Evolutionary conservation across 306 rosid genomes (phyloP), one percentile per base, ranked within the genome.

Genomic region (Lathyrus oleraceus): DNA sequence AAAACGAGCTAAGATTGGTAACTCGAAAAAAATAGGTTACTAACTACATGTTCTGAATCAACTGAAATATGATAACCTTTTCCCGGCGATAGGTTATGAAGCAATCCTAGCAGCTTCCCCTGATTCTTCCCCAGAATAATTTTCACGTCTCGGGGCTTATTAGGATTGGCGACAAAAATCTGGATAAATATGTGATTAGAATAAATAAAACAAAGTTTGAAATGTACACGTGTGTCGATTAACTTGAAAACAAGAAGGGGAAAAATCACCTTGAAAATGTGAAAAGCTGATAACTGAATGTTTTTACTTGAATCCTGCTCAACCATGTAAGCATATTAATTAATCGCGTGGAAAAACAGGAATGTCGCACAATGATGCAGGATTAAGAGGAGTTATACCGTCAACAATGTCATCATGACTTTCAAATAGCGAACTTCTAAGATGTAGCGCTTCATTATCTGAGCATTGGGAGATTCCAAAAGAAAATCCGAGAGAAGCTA

Each of bases 141-240:
- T 79, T 91, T 87, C 61, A 94, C 85, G 17, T 94, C 97, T 60
- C 78, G 84, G 10, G 96, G 96, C 82, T 87, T 91, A 79, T 82
- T 83, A 15, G 99, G 99, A 77, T 94, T 94, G 23, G 99, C 99
- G 60, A 94, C 97, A 61, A 94, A 91, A 67, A 94, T 86, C 97
- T 91, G 87, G 68, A 79, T 74, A 27, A 42, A 76, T 66, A 59
- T 30, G 27, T 19, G 51, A 39, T 19, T 57, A 39, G 61, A 61
- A 15, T 16, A 28, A 19, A 16, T 67, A 13, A 15, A 52, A 49
- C 56, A 7, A 3, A 49, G 4, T 16, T 49, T 9, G 0, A 44
- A 44, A 14, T 44, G 17, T 5, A 6, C 17, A 13, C 7, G 5
- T 30, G 36, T 4, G 7, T 30, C 36, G 5, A 58, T 59, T 48